Percentiles rank a stretch among this genome's conserved stretches.
Evolutionary conservation across 306 rosid species (phyloP).

Genomic region (Quercus wislizeni): DNA sequence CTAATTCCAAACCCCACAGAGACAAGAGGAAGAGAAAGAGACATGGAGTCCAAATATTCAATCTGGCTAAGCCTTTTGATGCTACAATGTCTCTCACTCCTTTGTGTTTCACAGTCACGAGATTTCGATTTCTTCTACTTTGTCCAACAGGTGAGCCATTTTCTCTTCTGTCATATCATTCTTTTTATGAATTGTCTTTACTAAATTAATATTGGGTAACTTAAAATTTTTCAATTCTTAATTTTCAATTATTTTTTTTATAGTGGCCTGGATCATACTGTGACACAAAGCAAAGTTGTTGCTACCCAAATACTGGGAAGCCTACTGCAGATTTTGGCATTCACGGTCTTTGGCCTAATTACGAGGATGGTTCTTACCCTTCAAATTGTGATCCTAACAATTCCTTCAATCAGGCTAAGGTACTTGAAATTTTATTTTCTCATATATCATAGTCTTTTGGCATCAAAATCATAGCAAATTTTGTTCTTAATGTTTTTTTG

Average conservation of each 20-base stretch:
- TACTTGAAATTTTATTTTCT: neutral
- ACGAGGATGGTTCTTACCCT: constrained; percentile 59
- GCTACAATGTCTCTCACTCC: constrained; percentile 40
- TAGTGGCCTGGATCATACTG: constrained; percentile 83
- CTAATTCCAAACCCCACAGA: neutral
- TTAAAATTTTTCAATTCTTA: neutral
- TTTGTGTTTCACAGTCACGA: constrained; percentile 34
- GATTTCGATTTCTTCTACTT: constrained; percentile 83
- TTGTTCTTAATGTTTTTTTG: too few relatives aligned
- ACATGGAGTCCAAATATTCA: constrained; percentile 33
- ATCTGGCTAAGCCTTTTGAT: constrained; percentile 39
- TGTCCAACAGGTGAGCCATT: constrained; percentile 62
- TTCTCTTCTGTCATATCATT: neutral
- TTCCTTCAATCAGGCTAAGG: constrained; percentile 52
- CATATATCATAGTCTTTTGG: too few relatives aligned
- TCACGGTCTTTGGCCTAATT: constrained; percentile 87
- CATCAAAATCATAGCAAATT: too few relatives aligned
- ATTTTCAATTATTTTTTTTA: neutral
- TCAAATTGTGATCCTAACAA: constrained; percentile 64
- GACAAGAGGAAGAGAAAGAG: neutral
- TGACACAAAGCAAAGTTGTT: constrained; percentile 40
- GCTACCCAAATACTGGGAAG: constrained; percentile 76
- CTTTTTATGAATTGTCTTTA: neutral
- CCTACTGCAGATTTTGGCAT: constrained; percentile 72
- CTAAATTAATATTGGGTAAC: neutral